Evolutionary conservation across 441 rosid species (phyloP), one percentile per base, ranked within the genome.

Genomic region (Bruguiera hainesii): DNA sequence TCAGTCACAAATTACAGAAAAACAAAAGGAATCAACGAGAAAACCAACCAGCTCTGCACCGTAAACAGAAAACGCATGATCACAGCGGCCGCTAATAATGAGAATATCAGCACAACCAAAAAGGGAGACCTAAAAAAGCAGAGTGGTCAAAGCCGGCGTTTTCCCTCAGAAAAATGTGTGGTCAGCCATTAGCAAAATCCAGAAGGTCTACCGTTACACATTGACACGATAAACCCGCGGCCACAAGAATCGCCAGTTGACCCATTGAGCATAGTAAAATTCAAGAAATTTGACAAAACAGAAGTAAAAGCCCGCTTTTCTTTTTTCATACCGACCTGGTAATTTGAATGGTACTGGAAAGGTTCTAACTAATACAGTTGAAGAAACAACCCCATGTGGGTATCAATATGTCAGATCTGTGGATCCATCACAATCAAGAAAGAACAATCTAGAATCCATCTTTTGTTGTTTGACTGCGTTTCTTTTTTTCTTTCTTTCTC

Each of bases 341-440:
- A 67, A 66, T 50, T 75, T 71, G 75, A 71, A 69, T 59, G 53
- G 69, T 59, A 37, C 59, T 30, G 21, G 33, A 57, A 53, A 73
- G 73, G 9, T 37, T 39, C 63, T 10, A 73, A 61, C 65, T 70
- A 48, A 49, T 29, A 18, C 53, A 64, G 73, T 26, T 26, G 65
- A 65, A 72, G 65, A 66, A 57, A 63, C 25, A 69, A 61, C 31
- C 59, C 67, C 81, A 65, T 28, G 68, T 46, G 68, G 73, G 67
- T 51, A 56, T 49, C 61, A 56, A 65, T 67, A 63, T 52, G 68
- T 71, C 68, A 88, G 91, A 90, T 90, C 95, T 88, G 74, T 74
- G 78, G 84, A 87, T 83, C 88, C 78, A 75, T 65, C 75, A 73
- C 66, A 71, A 70, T 72, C 71, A 61, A 66, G 39, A 65, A 13